Base-by-base conservation (phyloP, 495 filamentous ascomycete genomes). In the Aspergillus incahuasiensis region DNA sequence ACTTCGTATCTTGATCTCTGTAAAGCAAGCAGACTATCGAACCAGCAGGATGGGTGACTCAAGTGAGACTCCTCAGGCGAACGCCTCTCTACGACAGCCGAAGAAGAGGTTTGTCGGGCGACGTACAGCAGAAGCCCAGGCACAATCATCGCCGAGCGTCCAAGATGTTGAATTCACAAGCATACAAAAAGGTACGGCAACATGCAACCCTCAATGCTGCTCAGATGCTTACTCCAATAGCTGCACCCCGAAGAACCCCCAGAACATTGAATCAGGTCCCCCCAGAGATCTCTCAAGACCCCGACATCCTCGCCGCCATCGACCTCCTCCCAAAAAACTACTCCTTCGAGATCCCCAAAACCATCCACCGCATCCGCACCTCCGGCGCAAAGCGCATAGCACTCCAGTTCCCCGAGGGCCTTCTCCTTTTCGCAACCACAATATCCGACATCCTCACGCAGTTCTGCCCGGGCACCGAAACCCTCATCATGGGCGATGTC, bases 401-500 rank as follows among this genome's bases (percentile, higher is more conserved):
- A 2, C 79, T 99, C 15, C 94, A 99, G 66, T 95, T 99, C 79
- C 94, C 94, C 20, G 95, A 97, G 66, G 94, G 94, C 7, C 83
- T 99, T 0, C 83, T 97, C 24, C 79, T 99, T 21, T 99, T 97
- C 68, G 95, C 94, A 24, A 96, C 94, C 43, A 97, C 94, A 16
- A 95, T 99, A 53, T 95, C 95, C 3, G 94, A 99, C 71, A 99
- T 97, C 71, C 76, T 99, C 32, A 91, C 89, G 11, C 85, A 88
- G 59, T 99, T 99, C 76, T 99, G 94, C 69, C 85, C 91, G 0
- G 91, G 89, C 3, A 86, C 84, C 39, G 87, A 92, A 63, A 97
- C 95, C 0, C 75, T 97, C 15, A 97, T 99, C 68, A 97, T 99
- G 94, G 94, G 95, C 48, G 94, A 99, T 62, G 94, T 99, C 22